These are phyloP conservation scores for Diphasiastrum complanatum DNA, from an alignment of 83 land plant genomes.

Conservation along the genomic window DNA sequence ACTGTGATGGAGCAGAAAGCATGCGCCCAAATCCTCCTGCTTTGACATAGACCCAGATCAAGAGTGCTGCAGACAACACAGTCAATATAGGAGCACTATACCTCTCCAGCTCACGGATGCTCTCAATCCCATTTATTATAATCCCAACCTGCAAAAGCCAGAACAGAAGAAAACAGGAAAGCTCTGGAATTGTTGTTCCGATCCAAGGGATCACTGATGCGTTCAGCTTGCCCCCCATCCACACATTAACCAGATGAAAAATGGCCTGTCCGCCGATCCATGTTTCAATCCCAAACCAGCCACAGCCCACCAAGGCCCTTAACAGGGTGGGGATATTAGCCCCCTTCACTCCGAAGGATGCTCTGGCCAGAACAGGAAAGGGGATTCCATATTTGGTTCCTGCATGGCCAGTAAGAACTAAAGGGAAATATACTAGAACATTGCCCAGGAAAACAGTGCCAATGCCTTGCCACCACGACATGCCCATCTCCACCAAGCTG, in stretches of 20 bases:
- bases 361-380: constrained; percentile 70
- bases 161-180: constrained; percentile 64
- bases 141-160: constrained; percentile 55
- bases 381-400: constrained; percentile 80
- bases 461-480: constrained; percentile 96
- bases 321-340: constrained; percentile 73
- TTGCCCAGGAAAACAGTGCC: constrained; percentile 71
- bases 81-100: constrained; percentile 38
- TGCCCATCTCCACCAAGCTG: constrained; percentile 78
- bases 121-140: constrained; percentile 36
- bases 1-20: constrained; percentile 52
- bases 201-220: constrained; percentile 37
- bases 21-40: constrained; percentile 51
- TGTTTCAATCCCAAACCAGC: constrained; percentile 94
- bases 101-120: constrained; percentile 28
- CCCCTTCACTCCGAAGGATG: constrained; percentile 73
- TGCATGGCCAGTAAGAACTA: constrained; percentile 61
- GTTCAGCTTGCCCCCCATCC: constrained; percentile 9
- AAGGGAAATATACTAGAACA: constrained; percentile 43
- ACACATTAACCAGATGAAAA: constrained; percentile 46
- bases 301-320: constrained; percentile 80
- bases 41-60: constrained; percentile 33
- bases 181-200: constrained; percentile 56
- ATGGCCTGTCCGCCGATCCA: constrained; percentile 95
- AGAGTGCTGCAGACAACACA: constrained; percentile 16